Evolutionary conservation across 495 filamentous ascomycete genomes (phyloP).

Genomic region (Tuber melanosporum): DNA sequence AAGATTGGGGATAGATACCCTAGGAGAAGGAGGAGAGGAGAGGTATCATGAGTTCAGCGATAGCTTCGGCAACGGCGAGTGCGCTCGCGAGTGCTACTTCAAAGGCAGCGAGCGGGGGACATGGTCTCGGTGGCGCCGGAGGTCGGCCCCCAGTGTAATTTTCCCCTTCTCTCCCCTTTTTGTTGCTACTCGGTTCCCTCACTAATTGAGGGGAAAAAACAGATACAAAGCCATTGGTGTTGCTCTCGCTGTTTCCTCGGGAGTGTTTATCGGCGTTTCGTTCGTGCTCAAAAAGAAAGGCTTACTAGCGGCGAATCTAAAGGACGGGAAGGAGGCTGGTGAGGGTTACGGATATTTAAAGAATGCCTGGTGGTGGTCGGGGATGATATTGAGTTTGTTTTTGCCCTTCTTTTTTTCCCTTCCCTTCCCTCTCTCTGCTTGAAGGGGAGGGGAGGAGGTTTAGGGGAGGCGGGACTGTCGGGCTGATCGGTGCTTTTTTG

Average conservation of each 20-base stretch:
- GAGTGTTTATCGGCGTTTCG: slow-evolving; percentile 87
- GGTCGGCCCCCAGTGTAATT: slow-evolving; percentile 33
- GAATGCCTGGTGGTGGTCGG: slow-evolving; percentile 90
- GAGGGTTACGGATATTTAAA: slow-evolving; percentile 98
- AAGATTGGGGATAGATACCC: not conserved
- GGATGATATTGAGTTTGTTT: slow-evolving; percentile 71
- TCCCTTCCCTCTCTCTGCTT: not conserved
- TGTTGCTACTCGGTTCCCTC: slow-evolving; percentile 8
- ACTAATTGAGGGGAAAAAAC: not conserved
- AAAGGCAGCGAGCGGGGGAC: not conserved
- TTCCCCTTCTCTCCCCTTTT: not conserved
- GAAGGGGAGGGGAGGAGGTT: not conserved
- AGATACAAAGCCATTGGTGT: slow-evolving; percentile 84
- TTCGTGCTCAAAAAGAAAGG: slow-evolving; percentile 95
- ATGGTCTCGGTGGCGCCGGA: not conserved
- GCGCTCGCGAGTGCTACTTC: not conserved
- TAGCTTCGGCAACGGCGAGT: slow-evolving; percentile 9
- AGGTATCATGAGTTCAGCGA: slow-evolving; percentile 5
- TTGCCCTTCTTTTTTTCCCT: not conserved
- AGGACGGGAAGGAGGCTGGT: slow-evolving; percentile 82
- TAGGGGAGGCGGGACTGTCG: not conserved
- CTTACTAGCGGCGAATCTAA: slow-evolving; percentile 83
- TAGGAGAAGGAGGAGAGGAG: not conserved
- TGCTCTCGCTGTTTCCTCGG: slow-evolving; percentile 76
- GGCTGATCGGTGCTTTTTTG: slow-evolving; percentile 15